Evolutionary conservation across 164 flowering plant genomes (phyloP), one percentile per base, ranked within the genome.

Genomic region (Berberis vulgaris): DNA sequence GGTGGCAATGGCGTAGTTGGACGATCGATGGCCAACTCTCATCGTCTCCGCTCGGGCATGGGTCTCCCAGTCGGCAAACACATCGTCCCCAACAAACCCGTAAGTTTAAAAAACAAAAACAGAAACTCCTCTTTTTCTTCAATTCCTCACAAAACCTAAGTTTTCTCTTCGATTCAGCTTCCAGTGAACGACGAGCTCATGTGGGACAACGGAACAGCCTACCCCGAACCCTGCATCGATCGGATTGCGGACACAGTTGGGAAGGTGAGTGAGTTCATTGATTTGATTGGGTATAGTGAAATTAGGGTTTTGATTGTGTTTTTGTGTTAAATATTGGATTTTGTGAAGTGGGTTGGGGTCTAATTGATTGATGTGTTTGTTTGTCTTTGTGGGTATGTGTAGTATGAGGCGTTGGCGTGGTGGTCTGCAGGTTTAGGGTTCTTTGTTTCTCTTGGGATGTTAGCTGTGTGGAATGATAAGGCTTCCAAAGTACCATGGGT

Each of bases 401-500:
- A 95, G 98, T 91, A 95, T 60, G 99, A 95, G 74, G 97, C 99
- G 38, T 82, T 95, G 83, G 99, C 79, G 67, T 95, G 98, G 99
- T 58, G 85, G 56, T 86, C 91, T 69, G 99, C 97, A 9, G 99
- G 99, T 40, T 83, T 95, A 80, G 67, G 98, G n/a, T 83, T 78
- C 64, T 95, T 89, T 52, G 96, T 82, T 0, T 42, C 80, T 1
- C 75, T 95, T 9, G 98, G 96, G 59, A 62, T 85, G 50, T 58
- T 84, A 65, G 98, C 95, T 55, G 90, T 83, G 41, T 89, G 82
- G 97, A 91, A 89, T 56, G 97, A 91, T 64, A 95, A 91, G 73
- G 96, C 94, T 8, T 91, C 99, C 1, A 86, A 67, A 66, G 76
- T 83, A 26, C 97, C 96, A 13, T 89, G 79, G 76, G 99, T 94